Conservation (phyloP, 331 rosid species). For the Quercus phellos region DNA sequence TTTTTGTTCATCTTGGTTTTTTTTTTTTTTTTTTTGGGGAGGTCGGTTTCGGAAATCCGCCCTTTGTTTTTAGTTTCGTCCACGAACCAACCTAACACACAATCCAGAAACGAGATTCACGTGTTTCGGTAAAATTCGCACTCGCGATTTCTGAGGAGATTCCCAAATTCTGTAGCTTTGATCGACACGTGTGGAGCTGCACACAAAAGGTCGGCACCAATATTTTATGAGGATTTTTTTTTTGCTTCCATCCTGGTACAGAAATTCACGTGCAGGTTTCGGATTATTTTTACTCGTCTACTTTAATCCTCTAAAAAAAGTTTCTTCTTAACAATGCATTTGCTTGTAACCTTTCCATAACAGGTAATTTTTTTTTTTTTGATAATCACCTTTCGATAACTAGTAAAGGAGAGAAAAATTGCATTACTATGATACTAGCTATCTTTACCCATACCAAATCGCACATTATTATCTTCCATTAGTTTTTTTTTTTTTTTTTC, state of each 20-base stretch:
- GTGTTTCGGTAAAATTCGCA: background rate
- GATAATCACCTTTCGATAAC: no score
- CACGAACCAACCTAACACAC: background rate
- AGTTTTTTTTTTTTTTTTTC: background rate
- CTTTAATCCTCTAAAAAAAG: no score
- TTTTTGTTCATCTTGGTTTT: no score
- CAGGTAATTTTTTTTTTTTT: no score
- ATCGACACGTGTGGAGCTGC: background rate
- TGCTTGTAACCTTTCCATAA: no score
- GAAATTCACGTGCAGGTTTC: background rate
- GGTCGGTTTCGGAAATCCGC: slow-evolving; percentile 17
- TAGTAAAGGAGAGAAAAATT: no score
- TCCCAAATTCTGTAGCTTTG: background rate
- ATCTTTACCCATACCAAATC: no score
- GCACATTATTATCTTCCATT: no score
- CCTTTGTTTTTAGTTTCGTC: slow-evolving; percentile 16
- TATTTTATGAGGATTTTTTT: no score
- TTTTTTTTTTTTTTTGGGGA: background rate
- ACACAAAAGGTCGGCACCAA: background rate
- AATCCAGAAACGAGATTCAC: slow-evolving; percentile 6
- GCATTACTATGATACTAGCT: no score
- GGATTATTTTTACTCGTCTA: no score
- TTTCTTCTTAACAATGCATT: no score
- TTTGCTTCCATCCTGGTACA: background rate
- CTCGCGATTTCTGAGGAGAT: slow-evolving; percentile 18